phyloP scores from a whole-genome alignment of 331 rosid genomes.

The Malus hybrid region DNA sequence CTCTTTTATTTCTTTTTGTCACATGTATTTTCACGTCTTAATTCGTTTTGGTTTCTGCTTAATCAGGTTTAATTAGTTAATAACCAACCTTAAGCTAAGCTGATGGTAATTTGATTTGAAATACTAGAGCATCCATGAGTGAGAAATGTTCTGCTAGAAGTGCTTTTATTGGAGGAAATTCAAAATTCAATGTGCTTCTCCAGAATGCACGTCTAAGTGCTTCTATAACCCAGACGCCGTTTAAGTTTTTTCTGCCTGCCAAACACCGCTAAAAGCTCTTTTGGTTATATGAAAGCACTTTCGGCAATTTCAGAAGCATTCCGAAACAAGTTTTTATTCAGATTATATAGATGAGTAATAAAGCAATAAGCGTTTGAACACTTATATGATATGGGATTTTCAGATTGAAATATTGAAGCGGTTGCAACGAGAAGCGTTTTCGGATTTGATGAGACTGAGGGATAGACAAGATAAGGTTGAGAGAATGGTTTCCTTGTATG shows the following conservation, averaged over 20 bases:
- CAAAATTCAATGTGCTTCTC: too few relatives aligned
- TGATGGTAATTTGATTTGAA: not conserved
- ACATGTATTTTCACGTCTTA: not conserved
- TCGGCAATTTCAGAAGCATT: too few relatives aligned
- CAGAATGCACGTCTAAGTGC: too few relatives aligned
- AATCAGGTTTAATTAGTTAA: not conserved
- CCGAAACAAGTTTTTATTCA: not conserved
- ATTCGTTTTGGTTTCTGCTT: not conserved
- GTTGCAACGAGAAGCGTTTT: conserved; percentile 79
- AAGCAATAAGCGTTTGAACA: not conserved
- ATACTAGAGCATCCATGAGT: not conserved
- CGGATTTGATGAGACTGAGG: conserved; percentile 79
- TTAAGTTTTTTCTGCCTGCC: too few relatives aligned
- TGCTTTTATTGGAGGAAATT: too few relatives aligned
- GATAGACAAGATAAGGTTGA: conserved; percentile 92
- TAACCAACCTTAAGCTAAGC: not conserved
- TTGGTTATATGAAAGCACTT: too few relatives aligned
- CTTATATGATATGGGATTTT: conserved; percentile 11
- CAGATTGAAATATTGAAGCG: conserved; percentile 85
- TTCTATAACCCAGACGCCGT: too few relatives aligned
- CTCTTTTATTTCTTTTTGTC: not conserved
- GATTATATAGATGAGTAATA: not conserved
- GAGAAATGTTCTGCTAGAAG: not conserved
- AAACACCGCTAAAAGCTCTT: too few relatives aligned
- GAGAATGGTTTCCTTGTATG: conserved; percentile 55